Evolutionary conservation across 2,329 filamentous ascomycete genomes (phyloP), one percentile per base, ranked within the genome.

Genomic region (Ophioceras dolichostomum): DNA sequence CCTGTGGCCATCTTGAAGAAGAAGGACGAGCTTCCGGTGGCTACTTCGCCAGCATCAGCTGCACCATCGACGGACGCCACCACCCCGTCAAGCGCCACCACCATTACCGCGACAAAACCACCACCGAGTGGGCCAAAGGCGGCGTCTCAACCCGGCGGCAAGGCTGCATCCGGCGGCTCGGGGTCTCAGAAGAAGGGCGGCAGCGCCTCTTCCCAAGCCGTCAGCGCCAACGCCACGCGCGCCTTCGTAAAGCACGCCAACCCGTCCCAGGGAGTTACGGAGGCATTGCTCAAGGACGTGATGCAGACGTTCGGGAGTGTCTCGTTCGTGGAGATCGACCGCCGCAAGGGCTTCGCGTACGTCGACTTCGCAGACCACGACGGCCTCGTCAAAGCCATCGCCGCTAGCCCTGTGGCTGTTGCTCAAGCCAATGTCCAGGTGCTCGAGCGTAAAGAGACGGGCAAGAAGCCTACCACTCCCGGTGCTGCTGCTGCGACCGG

Each of bases 271-370:
- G 89, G 89, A 12, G 83, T 95, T 33, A 95, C 86, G 0, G 89
- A 95, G 52, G 64, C 79, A 0, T 60, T 87, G 0, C 73, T 96
- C 2, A 78, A 81, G 48, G 72, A 81, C 46, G 78, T 83, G 1
- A 76, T 96, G 53, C 70, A 78, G 32, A 58, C 62, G 0, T 94
- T 86, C 48, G 89, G 89, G 2, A 57, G 72, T 1, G 73, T 95
- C 32, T 74, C 74, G 1, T 81, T 76, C 45, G 84, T 94, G 14
- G 89, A 95, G 49, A 89, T 96, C 38, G 89, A 96, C 54, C 88
- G 87, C 57, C 83, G 88, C 50, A 95, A 95, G 57, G 87, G 87
- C 0, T 94, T 94, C 50, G 89, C 87, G 3, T 94, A 95, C 54
- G 80, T 94, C 28, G 84, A 94, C 44, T 96, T 95, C 60, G 71